Percentiles rank a stretch among this genome's conserved stretches.
phyloP scores from a whole-genome alignment of 2,329 filamentous ascomycete genomes.

The Plectosphaerella cucumerina region DNA sequence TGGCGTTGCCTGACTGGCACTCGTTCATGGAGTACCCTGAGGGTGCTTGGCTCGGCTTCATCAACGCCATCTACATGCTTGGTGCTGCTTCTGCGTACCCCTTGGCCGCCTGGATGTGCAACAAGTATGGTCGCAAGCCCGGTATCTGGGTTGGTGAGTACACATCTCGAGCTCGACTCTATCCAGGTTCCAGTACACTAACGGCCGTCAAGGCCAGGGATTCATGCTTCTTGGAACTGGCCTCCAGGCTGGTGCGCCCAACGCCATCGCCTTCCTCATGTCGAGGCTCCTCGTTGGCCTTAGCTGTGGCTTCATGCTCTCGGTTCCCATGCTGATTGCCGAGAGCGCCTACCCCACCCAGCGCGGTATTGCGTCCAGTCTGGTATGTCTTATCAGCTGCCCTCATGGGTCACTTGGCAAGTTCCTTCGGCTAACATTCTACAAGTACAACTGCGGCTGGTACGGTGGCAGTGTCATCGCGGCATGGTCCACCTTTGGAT shows the following conservation, averaged over 20 bases:
- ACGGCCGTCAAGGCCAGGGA: too few species aligned
- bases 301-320: slow-evolving; percentile 20
- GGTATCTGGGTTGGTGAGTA: slow-evolving; percentile 7
- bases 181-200: too few species aligned
- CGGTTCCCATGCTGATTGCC: slow-evolving; percentile 26
- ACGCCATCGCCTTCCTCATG: slow-evolving; percentile 23
- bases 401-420: too few species aligned
- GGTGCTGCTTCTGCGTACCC: slow-evolving; percentile 24
- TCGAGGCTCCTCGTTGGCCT: slow-evolving; percentile 28
- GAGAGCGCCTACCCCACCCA: slow-evolving; percentile 28
- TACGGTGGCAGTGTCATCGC: slow-evolving; percentile 30
- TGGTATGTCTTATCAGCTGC: slow-evolving; percentile 3
- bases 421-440: too few species aligned
- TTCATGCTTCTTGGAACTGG: slow-evolving; percentile 7
- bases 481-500: slow-evolving; percentile 20
- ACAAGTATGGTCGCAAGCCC: slow-evolving; percentile 7
- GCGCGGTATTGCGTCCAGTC: slow-evolving; percentile 4
- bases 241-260: slow-evolving; percentile 18
- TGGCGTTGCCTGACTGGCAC: slow-evolving; percentile 35
- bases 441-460: slow-evolving; percentile 23
- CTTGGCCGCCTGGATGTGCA: slow-evolving; percentile 29
- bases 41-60: slow-evolving; percentile 29
- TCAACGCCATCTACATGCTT: slow-evolving; percentile 32
- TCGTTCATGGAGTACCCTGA: slow-evolving; percentile 32
- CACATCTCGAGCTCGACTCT: not conserved